Evolutionary conservation across 192 early-diverging fungal genomes (phyloP), one percentile per base, ranked within the genome.

Genomic region (Coemansia sp.): DNA sequence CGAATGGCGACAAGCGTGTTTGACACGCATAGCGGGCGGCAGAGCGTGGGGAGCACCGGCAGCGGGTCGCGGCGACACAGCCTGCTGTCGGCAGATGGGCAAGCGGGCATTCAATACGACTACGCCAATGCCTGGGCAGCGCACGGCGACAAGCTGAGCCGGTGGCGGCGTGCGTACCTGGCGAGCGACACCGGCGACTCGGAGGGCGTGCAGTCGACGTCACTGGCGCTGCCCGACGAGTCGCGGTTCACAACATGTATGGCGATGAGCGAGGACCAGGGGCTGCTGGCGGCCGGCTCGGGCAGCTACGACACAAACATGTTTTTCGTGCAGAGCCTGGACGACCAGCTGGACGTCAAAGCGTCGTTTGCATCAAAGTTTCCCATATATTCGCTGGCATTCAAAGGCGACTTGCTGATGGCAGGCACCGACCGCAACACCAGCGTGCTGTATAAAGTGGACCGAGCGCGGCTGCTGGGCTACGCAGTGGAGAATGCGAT

Each of bases 321-420:
- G 66, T 84, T 80, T 21, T 73, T 84, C n/a, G 77, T 84, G 53
- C 77, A 80, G 61, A 70, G 53, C 11, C 67, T 83, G 17, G 68
- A 79, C 38, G 82, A 70, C 62, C 69, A 75, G 35, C 67, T 84
- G 19, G 70, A 74, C 21, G 77, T 75, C 48, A 78, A 80, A 37
- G 74, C 82, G 17, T 84, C 79, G 67, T 82, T 82, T 72, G 79
- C 82, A n/a, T 74, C 73, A 23, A 80, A 80, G 41, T 80, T 80
- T 26, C 82, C 82, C 0, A 84, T 80, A 26, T 75, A 80, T 48
- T 69, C 77, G 59, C 49, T 84, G 50, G 72, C 74, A 7, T 74
- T 84, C 52, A 64, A 76, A 45, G 31, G 67, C 29, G 69, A 68
- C 23, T 62, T 77, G 41, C 39, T 84, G 38, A 73, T 80, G 62